Evolutionary conservation across 2,329 filamentous ascomycete species (phyloP), one percentile per base, ranked within the genome.

Genomic region (Colletotrichum higginsianum): DNA sequence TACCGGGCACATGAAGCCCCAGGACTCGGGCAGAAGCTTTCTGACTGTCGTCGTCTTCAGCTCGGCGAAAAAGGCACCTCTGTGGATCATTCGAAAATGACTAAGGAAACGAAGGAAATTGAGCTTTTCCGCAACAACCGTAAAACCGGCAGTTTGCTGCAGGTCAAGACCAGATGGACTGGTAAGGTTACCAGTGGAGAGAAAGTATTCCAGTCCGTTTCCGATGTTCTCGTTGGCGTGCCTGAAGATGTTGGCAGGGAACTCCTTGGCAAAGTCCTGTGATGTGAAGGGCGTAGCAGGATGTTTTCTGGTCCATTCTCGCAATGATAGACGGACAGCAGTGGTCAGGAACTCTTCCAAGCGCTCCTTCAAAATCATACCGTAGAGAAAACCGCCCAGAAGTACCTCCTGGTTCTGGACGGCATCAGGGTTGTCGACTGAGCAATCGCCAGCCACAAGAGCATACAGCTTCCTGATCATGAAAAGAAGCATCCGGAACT

Each of bases 61-160:
- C 80, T 98, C 94, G 4, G 96, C 96, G 81, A 99, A 99, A 89
- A 99, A 99, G 80, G 94, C 96, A 86, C 96, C 96, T 91, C 96
- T 91, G 85, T 99, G 96, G 69, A 99, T 94, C 95, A 98, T 98
- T 76, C 96, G 93, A 88, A 99, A 99, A 82, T 99, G 96, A 82
- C 94, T 96, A 84, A 99, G 97, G 85, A 98, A 99, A 78, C 96
- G 94, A 78, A 97, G 91, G 81, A 98, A 99, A 85, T 99, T 99
- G 80, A 99, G 96, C 87, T 98, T 98, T 81, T 99, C 96, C 3
- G 96, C 96, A 62, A 98, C 95, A 61, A 99, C 95, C 0, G 94
- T 97, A 82, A 97, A 99, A 74, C 96, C 96, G 15, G 96, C 96
- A 0, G 93, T 92, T 82, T 99, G 96, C 80, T 98, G 96, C 78